Evolutionary conservation across 2,329 filamentous ascomycete genomes (phyloP).

Genomic region (Boeremia exigua): DNA sequence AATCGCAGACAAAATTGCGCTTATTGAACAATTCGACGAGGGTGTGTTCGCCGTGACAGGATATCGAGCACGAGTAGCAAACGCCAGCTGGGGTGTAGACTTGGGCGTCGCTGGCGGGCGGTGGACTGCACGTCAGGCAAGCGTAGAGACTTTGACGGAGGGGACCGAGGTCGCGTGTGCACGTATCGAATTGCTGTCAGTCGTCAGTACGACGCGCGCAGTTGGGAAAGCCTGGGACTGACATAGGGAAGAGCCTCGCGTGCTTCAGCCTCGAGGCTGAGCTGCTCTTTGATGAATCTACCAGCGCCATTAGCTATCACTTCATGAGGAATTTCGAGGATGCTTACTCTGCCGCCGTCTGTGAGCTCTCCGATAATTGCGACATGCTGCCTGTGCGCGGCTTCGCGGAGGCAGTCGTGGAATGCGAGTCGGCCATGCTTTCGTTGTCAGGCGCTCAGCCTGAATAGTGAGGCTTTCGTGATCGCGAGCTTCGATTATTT

Average conservation of each 20-base stretch:
- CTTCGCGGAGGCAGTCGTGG: constrained; percentile 31
- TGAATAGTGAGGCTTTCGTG: not conserved
- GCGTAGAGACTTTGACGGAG: constrained; percentile 90
- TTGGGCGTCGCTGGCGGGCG: constrained; percentile 67
- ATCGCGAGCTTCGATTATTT: not conserved
- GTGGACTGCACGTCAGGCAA: constrained; percentile 90
- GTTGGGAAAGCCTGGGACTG: constrained; percentile 42
- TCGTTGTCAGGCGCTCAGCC: not conserved
- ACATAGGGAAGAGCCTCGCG: constrained; percentile 94
- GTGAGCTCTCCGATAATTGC: constrained; percentile 58
- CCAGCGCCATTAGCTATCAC: not conserved
- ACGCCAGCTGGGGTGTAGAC: constrained; percentile 78
- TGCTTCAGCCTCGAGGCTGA: constrained; percentile 91
- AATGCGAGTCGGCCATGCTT: constrained; percentile 38
- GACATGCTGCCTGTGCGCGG: constrained; percentile 50
- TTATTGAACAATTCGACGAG: constrained; percentile 97
- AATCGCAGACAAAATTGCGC: constrained; percentile 95
- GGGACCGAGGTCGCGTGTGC: constrained; percentile 87
- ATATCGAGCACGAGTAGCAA: constrained; percentile 96
- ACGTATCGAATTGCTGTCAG: constrained; percentile 84
- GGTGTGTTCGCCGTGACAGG: constrained; percentile 93
- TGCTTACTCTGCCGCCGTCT: constrained; percentile 59
- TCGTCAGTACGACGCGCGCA: constrained; percentile 19
- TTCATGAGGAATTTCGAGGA: too few relatives aligned
- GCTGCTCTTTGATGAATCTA: constrained; percentile 87